Conservation (phyloP, 352 stramenopile species). For the Pythium phragmiticola region DNA sequence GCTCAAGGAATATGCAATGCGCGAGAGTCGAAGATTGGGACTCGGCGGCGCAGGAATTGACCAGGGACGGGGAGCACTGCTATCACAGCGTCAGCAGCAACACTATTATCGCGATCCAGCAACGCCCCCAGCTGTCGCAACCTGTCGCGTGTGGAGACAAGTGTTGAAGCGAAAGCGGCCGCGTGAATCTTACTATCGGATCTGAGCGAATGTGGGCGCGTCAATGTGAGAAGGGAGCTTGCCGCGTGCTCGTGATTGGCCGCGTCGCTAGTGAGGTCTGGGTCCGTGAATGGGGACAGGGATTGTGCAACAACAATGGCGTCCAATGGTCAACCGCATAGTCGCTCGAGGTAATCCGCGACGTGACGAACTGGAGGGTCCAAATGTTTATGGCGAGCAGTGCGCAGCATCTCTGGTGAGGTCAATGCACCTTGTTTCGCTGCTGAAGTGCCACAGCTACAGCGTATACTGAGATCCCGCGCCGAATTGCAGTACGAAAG, state of each 20-base stretch:
- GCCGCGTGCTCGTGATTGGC: conserved; percentile 2
- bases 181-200: background rate
- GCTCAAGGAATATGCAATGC: conserved; percentile 8
- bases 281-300: conserved; percentile 6
- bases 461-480: background rate
- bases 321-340: conserved; percentile 6
- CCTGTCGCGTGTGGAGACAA: conserved; percentile 16
- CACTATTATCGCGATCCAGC: conserved; percentile 14
- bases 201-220: background rate
- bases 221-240: conserved; percentile 3
- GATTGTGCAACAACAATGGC: background rate
- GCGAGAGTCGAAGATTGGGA: conserved; percentile 21
- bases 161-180: background rate
- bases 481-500: background rate
- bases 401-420: background rate
- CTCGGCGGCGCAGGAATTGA: conserved; percentile 10
- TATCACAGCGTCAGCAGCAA: conserved; percentile 16
- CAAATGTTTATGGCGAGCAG: background rate
- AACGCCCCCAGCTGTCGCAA: conserved; percentile 17
- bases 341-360: conserved; percentile 1
- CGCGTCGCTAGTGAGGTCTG: background rate
- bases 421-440: background rate
- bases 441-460: background rate
- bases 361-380: conserved; percentile 12
- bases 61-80: conserved; percentile 4